A percentile compares a stretch with the other conserved stretches of the same genome.
These are phyloP conservation scores for Cucurbita argyrosperma DNA, from an alignment of 306 rosid species.

Conservation along the genomic window DNA sequence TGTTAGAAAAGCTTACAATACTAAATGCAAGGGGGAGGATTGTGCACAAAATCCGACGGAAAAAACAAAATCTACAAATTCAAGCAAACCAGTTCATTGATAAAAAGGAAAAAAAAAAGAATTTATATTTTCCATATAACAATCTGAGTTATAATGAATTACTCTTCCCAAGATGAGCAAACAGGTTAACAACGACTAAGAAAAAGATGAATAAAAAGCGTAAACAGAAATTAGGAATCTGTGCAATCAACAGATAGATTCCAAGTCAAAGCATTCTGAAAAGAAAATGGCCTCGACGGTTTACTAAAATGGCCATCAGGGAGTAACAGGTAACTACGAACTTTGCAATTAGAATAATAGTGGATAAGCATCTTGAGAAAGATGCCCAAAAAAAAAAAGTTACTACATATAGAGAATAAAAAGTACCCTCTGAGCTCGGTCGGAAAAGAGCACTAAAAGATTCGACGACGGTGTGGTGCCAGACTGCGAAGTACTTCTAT, in stretches of 20 bases:
- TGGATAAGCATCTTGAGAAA: constrained; percentile 1
- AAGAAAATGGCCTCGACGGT: neutral
- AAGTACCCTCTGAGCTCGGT: neutral
- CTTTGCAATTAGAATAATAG: neutral
- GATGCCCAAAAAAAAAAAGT: neutral
- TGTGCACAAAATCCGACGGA: neutral
- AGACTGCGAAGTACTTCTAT: neutral
- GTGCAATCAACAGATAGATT: neutral
- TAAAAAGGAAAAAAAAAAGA: neutral
- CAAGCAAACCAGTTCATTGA: neutral
- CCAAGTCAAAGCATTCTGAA: neutral
- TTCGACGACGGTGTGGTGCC: constrained; percentile 5
- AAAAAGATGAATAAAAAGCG: neutral
- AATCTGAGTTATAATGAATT: neutral
- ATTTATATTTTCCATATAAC: neutral
- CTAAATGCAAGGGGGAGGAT: neutral
- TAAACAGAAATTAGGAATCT: neutral
- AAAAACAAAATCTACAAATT: neutral
- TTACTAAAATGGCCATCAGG: neutral
- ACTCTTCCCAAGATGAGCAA: neutral
- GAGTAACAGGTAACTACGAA: neutral
- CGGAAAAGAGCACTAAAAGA: neutral
- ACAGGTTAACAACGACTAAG: neutral
- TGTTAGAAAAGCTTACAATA: neutral
- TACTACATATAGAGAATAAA: neutral